phyloP scores from a whole-genome alignment of 106 monocot species.

The Narthecium ossifragum region DNA sequence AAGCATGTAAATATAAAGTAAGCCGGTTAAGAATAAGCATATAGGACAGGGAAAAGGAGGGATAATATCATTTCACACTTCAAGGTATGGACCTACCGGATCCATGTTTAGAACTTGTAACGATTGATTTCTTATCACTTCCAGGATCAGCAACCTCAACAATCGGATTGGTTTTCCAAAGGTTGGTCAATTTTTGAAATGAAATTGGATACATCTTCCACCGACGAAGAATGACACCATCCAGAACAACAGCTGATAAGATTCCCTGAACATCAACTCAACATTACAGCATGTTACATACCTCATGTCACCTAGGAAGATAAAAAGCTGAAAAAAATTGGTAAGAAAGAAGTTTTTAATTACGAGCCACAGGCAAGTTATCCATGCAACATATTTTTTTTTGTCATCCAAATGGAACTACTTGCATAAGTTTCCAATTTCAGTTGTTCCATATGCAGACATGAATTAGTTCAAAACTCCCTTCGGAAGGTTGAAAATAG shows the following conservation, averaged over 20 bases:
- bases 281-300: background rate
- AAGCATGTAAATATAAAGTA: too few species aligned
- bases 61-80: too few species aligned
- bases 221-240: slow-evolving; percentile 30
- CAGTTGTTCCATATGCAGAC: too few species aligned
- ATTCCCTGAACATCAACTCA: slow-evolving; percentile 58
- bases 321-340: too few species aligned
- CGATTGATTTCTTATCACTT: slow-evolving; percentile 11
- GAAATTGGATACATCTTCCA: slow-evolving; percentile 85
- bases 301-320: background rate
- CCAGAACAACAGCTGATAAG: slow-evolving; percentile 63
- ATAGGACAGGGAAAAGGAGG: too few species aligned
- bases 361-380: background rate
- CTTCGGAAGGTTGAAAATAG: too few species aligned
- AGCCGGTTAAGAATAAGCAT: too few species aligned
- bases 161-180: slow-evolving; percentile 34
- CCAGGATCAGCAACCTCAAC: slow-evolving; percentile 31
- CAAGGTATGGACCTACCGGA: slow-evolving; percentile 13
- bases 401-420: too few species aligned
- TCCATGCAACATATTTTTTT: background rate
- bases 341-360: too few species aligned
- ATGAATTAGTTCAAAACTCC: too few species aligned
- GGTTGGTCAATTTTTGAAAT: slow-evolving; percentile 39
- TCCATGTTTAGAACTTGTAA: slow-evolving; percentile 3
- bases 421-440: too few species aligned